Percentiles rank a stretch among this genome's conserved stretches.
These are phyloP conservation scores for Pterulicium gracile DNA, from an alignment of 1,284 basidiomycete species.

Conservation along the genomic window DNA sequence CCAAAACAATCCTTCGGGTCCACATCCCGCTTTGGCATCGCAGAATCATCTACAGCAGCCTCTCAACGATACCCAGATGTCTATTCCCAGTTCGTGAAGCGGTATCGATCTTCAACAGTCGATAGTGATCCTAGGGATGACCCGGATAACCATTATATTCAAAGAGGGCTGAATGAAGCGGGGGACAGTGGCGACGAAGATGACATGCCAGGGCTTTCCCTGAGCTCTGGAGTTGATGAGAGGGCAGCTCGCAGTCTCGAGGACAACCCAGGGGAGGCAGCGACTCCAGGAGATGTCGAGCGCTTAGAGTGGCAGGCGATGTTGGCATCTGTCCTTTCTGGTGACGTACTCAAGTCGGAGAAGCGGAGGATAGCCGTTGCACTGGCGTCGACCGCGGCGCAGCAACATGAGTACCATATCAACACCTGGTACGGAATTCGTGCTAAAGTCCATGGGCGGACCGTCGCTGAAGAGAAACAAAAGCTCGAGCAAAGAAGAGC, in stretches of 20 bases:
- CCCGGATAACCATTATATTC: background rate
- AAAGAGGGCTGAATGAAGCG: constrained; percentile 1
- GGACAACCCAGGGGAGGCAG: constrained; percentile 47
- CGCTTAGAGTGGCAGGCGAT: constrained; percentile 92
- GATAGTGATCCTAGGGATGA: background rate
- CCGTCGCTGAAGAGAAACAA: constrained; percentile 76
- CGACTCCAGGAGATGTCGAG: constrained; percentile 64
- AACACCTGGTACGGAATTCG: constrained; percentile 88
- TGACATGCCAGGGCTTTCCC: constrained; percentile 26
- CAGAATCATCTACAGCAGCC: background rate
- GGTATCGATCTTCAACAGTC: background rate
- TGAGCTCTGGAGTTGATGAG: constrained; percentile 16
- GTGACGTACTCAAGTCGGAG: constrained; percentile 89
- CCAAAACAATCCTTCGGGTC: background rate
- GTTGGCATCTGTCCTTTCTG: constrained; percentile 84
- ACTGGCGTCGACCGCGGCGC: constrained; percentile 55
- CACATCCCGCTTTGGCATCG: background rate
- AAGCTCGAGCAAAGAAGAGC: constrained; percentile 76
- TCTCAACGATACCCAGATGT: background rate
- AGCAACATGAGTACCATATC: constrained; percentile 54
- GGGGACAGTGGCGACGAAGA: constrained; percentile 34
- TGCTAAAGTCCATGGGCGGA: constrained; percentile 74
- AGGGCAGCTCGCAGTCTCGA: constrained; percentile 45
- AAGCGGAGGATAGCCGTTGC: constrained; percentile 80
- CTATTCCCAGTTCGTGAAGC: background rate